Evolutionary conservation across 148 eudicot species (phyloP).

Genomic region (Diospyros kaki): DNA sequence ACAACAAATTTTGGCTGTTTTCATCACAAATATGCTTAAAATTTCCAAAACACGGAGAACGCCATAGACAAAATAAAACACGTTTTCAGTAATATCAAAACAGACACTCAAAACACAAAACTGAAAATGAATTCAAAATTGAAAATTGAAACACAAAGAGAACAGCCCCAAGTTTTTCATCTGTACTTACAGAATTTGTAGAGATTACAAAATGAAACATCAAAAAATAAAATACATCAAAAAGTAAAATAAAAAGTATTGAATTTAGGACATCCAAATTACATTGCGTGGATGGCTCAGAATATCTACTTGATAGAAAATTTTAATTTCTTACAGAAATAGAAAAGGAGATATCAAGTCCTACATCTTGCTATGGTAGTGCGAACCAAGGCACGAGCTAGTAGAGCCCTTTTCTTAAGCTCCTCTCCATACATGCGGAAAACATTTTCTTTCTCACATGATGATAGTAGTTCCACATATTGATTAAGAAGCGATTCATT

Average conservation of each 20-base stretch:
- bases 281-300: not conserved
- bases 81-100: no score
- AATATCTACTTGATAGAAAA: not conserved
- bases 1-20: no score
- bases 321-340: not conserved
- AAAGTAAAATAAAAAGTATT: no score
- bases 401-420: slow-evolving; percentile 56
- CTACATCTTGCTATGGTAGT: slow-evolving; percentile 90
- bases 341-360: not conserved
- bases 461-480: slow-evolving; percentile 61
- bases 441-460: slow-evolving; percentile 61
- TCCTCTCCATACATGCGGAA: slow-evolving; percentile 43
- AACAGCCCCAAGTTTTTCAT: no score
- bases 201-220: not conserved
- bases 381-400: slow-evolving; percentile 81
- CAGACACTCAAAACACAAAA: no score
- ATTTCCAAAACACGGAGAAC: no score
- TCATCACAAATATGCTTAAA: no score
- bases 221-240: no score
- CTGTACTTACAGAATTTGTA: not conserved
- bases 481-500: slow-evolving; percentile 44
- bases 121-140: no score
- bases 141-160: no score
- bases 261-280: not conserved
- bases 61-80: no score